Base-by-base conservation (phyloP, 805 yeast species). In the Vanderwaltozyma tropicalis region DNA sequence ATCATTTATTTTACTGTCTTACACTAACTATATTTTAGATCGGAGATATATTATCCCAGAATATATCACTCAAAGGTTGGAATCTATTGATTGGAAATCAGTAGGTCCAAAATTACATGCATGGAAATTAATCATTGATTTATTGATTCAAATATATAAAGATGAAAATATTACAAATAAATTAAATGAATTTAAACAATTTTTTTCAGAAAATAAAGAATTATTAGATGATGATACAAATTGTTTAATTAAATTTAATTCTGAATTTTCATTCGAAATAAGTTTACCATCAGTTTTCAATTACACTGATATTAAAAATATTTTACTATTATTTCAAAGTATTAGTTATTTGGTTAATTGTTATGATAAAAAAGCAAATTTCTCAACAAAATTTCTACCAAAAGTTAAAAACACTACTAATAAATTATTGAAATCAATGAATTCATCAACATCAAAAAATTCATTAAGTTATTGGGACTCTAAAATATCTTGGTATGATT, bases 311-410 rank as follows among this genome's bases (percentile, higher is more conserved):
- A 33, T 54, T 34, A 59, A 57, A 37, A 49, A 49, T 20, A 15
- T 57, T 3, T 33, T 59, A 14, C 32, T 57, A 7, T 40, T 59
- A 8, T 41, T 57, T 15, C 63, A 59, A 40, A 55, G 62, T 41
- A 50, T 56, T 8, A 55, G 61, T 40, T 59, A 50, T 35, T 35
- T 59, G 26, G 51, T 52, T 3, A 59, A 57, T 32, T 57, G 61
- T 25, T 51, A 54, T 31, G 62, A 59, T 39, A 45, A 46, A 22
- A 48, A 45, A 27, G 50, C 57, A 3, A 53, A 54, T 37, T 57
- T 56, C 37, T 55, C 61, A 0, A 42, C 42, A 7, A 52, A 43
- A 34, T 57, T 55, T 31, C 35, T 57, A 29, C 60, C 62, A 1
- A 57, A 57, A 35, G 55, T 55, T 15, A 28, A 35, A 11, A 34